Percentiles rank a stretch among this genome's conserved stretches.
phyloP scores from a whole-genome alignment of 768 basidiomycete species.

The Lentinus tigrinus region DNA sequence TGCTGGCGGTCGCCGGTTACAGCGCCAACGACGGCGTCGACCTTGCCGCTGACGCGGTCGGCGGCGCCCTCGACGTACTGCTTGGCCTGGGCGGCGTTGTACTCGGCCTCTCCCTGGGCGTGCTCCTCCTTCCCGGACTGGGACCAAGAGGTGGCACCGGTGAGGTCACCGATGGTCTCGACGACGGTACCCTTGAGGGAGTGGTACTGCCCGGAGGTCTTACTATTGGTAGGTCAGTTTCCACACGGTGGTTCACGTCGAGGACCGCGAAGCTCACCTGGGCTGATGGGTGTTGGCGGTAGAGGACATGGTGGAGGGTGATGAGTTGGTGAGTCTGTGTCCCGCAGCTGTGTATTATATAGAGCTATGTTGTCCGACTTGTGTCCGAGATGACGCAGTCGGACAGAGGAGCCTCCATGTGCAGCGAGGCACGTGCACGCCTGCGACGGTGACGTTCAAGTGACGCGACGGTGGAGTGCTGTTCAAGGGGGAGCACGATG shows the following conservation, averaged over 20 bases:
- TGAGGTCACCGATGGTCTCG: conserved; percentile 43
- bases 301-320: too few species aligned
- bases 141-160: conserved; percentile 42
- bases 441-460: too few species aligned
- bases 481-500: too few species aligned
- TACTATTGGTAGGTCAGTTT: conserved; percentile 22
- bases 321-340: too few species aligned
- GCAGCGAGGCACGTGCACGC: too few species aligned
- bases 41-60: conserved; percentile 50
- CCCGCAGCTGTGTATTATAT: too few species aligned
- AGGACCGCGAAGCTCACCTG: background rate
- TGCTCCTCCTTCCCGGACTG: conserved; percentile 52
- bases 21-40: conserved; percentile 55
- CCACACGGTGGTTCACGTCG: background rate
- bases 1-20: conserved; percentile 52
- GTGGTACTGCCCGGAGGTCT: conserved; percentile 40
- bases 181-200: conserved; percentile 38
- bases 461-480: too few species aligned
- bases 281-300: background rate
- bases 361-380: too few species aligned
- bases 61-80: conserved; percentile 47
- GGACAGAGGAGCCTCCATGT: too few species aligned
- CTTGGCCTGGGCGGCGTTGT: conserved; percentile 47
- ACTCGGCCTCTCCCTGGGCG: conserved; percentile 44
- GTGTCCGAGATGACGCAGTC: too few species aligned